Evolutionary conservation across 768 basidiomycete genomes (phyloP).

Genomic region (Kwoniella heveanensis): DNA sequence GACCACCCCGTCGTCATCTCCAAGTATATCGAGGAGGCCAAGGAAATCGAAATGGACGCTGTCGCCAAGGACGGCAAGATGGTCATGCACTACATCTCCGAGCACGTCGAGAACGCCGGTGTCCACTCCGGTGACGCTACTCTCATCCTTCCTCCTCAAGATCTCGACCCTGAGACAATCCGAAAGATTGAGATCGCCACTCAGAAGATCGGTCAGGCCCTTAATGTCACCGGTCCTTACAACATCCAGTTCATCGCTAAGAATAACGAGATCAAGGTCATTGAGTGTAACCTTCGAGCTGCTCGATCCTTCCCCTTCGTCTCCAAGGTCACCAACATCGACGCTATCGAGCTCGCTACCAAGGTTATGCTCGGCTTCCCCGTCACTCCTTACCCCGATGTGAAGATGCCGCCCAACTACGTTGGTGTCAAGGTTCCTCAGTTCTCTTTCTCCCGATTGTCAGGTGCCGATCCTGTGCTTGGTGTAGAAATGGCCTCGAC

Average conservation of each 20-base stretch:
- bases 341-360: slow-evolving; percentile 98
- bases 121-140: slow-evolving; percentile 99
- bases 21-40: slow-evolving; percentile 99
- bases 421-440: slow-evolving; percentile 99
- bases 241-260: slow-evolving; percentile 99
- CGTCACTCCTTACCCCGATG: slow-evolving; percentile 85
- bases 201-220: slow-evolving; percentile 92
- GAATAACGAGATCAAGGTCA: slow-evolving; percentile 99
- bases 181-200: slow-evolving; percentile 96
- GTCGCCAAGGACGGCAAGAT: slow-evolving; percentile 95
- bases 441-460: slow-evolving; percentile 95
- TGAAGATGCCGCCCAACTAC: slow-evolving; percentile 84
- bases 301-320: slow-evolving; percentile 99
- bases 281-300: slow-evolving; percentile 97
- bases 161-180: slow-evolving; percentile 94
- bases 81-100: slow-evolving; percentile 99
- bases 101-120: slow-evolving; percentile 98
- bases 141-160: slow-evolving; percentile 95
- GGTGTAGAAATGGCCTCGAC: slow-evolving; percentile 99
- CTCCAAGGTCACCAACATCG: slow-evolving; percentile 94
- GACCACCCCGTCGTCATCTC: slow-evolving; percentile 97
- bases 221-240: slow-evolving; percentile 97
- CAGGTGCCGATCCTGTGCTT: slow-evolving; percentile 94
- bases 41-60: slow-evolving; percentile 99
- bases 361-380: slow-evolving; percentile 95